Evolutionary conservation across 148 eudicot genomes (phyloP), one percentile per base, ranked within the genome.

Genomic region (Amaranthus hypochondriacus): DNA sequence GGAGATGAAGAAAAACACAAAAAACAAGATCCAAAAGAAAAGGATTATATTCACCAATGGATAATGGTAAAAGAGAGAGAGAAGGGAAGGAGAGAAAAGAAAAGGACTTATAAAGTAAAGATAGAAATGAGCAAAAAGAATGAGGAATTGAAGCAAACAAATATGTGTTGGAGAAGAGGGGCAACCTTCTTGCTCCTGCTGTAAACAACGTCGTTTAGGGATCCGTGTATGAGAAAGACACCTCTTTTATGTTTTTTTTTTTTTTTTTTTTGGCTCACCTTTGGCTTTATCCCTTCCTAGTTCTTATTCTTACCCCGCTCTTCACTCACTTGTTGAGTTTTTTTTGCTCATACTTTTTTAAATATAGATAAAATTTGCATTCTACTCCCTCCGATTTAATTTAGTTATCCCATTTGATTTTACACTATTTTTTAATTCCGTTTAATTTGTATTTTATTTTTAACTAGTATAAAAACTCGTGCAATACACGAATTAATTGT

Each of bases 221-320:
- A 90, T 90, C 91, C 60, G 95, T 86, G 95, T 76, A 69, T 83
- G 86, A 90, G 92, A 90, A 86, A 86, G 89, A 88, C 92, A 74
- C n/a, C 64, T 69, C 39, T 28, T 28, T 28, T 28, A 28, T 28
- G 39, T 67, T n/a, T 67, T n/a, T 50, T 28, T 62, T 72, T 65
- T 76, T 59, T 70, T 61, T 71, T 68, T 73, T 69, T 76, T 80
- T 77, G 72, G 65, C 70, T 75, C 75, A 69, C 42, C 82, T 79
- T 79, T 79, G 82, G 66, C 82, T 70, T 79, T 79, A 42, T 79
- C 78, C 60, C 72, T 18, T 61, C 51, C 47, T 7, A 28, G 39
- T 28, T 28, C 39, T 28, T 28, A 28, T 28, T 28, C 39, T 12
- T 11, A 3, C 47, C 48, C 66, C 70, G 11, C 48, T 47, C 62